These are phyloP conservation scores for Aspergillus unguis DNA, from an alignment of 2,329 filamentous ascomycete species.

Conservation along the genomic window DNA sequence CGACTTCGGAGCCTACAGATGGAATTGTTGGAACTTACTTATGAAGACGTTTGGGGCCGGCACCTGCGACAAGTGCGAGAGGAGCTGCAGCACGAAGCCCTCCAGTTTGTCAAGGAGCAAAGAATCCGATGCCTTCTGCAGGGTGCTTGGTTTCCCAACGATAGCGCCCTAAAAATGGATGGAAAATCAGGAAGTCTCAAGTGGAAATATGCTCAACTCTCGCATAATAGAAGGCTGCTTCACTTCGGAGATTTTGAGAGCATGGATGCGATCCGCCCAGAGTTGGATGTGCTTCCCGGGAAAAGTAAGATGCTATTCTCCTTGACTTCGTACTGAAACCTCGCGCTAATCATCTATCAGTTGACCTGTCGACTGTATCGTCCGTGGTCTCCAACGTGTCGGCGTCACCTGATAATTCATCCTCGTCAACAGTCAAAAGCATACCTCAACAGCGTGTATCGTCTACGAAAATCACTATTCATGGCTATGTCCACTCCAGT, in stretches of 20 bases:
- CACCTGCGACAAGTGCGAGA: constrained; percentile 88
- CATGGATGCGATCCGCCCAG: constrained; percentile 62
- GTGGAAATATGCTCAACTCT: constrained; percentile 83
- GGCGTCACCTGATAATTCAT: constrained; percentile 54
- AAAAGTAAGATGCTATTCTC: constrained; percentile 54
- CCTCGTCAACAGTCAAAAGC: constrained; percentile 48
- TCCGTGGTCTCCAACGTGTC: constrained; percentile 93
- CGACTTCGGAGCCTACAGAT: constrained; percentile 84
- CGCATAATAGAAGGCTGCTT: constrained; percentile 83
- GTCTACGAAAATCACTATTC: constrained; percentile 86
- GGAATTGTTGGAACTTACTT: constrained; percentile 84
- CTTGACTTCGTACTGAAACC: not conserved
- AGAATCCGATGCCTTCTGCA: constrained; percentile 83
- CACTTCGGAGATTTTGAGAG: constrained; percentile 83
- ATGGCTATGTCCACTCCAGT: constrained; percentile 58
- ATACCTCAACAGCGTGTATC: constrained; percentile 32
- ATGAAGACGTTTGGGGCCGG: constrained; percentile 91
- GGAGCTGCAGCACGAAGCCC: constrained; percentile 81
- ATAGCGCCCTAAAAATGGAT: constrained; percentile 51
- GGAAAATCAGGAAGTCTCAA: constrained; percentile 42
- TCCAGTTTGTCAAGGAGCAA: constrained; percentile 97
- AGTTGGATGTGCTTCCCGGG: constrained; percentile 68
- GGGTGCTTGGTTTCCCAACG: constrained; percentile 78
- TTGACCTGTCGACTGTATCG: constrained; percentile 82
- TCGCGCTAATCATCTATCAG: constrained; percentile 30